Evolutionary conservation across 306 rosid genomes (phyloP), one percentile per base, ranked within the genome.

Genomic region (Cyclanthera cordifolia): DNA sequence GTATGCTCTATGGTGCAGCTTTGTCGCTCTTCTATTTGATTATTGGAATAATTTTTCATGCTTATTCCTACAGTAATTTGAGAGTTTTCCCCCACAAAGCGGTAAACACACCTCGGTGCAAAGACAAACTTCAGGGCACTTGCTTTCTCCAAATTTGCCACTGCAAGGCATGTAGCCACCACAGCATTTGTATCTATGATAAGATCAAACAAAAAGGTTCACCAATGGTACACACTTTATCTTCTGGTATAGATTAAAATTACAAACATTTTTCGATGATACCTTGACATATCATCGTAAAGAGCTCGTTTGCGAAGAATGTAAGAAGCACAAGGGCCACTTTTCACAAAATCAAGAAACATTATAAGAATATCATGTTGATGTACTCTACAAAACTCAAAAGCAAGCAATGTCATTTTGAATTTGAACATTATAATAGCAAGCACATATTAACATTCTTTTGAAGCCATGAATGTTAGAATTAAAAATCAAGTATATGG

Each of bases 151-250:
- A 78, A 80, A 85, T 21, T 74, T 82, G 47, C 95, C 90, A 67
- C 90, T 83, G 69, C 93, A 86, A 21, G 96, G 93, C 93, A 85
- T 76, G 79, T 86, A 89, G 68, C 93, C 88, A 75, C 85, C 96
- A 77, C 96, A 89, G 37, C 93, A 89, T 60, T 65, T 74, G 79
- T 86, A 89, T 71, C 96, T 89, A 68, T 30, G 66, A 68, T 28
- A 67, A 27, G 50, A 74, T 23, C 57, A 51, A 47, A 39, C 56
- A 37, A 57, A 57, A 45, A 10, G 21, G 7, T 14, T 59, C 37
- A 47, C 23, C 21, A 14, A 6, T 28, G 25, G 9, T 24, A 45
- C 53, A 7, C 3, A 5, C 45, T 39, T 39, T 34, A 60, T 34
- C 67, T 60, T 37, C 0, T 60, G 10, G 28, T 19, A 60, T 17